Percentiles rank a stretch among this genome's conserved stretches.
These are phyloP conservation scores for Thielaviopsis ethacetica DNA, from an alignment of 2,329 filamentous ascomycete genomes.

Conservation along the genomic window DNA sequence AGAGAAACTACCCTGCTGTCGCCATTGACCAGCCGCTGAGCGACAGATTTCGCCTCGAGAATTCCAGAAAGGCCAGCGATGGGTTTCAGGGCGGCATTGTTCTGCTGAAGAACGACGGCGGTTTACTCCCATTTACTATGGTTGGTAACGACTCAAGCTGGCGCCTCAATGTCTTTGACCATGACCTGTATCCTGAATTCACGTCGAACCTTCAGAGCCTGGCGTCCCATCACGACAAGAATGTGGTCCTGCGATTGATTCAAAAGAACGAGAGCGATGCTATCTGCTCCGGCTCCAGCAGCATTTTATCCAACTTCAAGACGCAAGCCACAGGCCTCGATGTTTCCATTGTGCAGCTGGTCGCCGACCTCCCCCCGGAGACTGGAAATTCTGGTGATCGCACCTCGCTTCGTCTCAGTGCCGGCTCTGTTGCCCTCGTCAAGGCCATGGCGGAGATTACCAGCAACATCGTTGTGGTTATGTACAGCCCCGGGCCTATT, in stretches of 20 bases:
- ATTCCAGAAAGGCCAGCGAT: constrained; percentile 39
- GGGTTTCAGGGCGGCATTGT: constrained; percentile 40
- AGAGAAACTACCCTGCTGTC: constrained; percentile 31
- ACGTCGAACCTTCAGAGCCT: neutral
- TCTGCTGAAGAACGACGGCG: constrained; percentile 48
- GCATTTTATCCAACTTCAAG: neutral
- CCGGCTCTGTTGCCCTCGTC: constrained; percentile 48
- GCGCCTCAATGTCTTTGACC: neutral
- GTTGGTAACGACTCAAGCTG: constrained; percentile 25
- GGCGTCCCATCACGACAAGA: neutral
- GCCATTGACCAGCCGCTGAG: constrained; percentile 21
- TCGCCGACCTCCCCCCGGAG: neutral
- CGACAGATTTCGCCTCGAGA: constrained; percentile 8
- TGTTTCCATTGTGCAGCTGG: neutral
- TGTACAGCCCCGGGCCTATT: constrained; percentile 62
- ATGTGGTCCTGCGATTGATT: neutral
- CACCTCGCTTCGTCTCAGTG: constrained; percentile 48
- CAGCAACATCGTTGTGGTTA: constrained; percentile 52
- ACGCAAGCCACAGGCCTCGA: neutral
- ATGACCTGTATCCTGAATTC: neutral
- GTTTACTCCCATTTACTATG: constrained; percentile 38
- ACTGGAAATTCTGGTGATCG: constrained; percentile 38
- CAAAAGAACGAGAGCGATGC: neutral
- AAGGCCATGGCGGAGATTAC: constrained; percentile 48
- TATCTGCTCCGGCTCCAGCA: neutral